These are phyloP conservation scores for Geotrichum siamense DNA, from an alignment of 1,139 yeast species.

Conservation along the genomic window DNA sequence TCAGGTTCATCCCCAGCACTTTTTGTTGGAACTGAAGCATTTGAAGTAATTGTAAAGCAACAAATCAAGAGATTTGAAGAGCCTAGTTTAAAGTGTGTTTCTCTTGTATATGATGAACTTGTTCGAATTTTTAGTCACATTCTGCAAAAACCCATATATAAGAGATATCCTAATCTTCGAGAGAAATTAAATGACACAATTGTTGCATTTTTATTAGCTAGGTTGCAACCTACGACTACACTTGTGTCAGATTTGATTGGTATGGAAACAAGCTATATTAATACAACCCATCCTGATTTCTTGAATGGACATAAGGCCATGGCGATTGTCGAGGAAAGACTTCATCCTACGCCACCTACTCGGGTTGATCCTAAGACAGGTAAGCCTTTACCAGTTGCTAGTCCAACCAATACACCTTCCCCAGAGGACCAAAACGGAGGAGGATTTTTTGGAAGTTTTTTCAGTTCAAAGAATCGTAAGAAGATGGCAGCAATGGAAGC, in stretches of 20 bases:
- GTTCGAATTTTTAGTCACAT: constrained; percentile 88
- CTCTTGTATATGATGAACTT: constrained; percentile 87
- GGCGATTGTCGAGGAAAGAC: constrained; percentile 83
- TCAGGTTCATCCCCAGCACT: constrained; percentile 95
- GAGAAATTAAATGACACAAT: constrained; percentile 78
- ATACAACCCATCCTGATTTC: constrained; percentile 96
- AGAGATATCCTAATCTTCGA: constrained; percentile 85
- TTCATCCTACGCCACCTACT: constrained; percentile 73
- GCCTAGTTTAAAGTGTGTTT: constrained; percentile 86
- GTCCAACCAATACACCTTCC: constrained; percentile 21
- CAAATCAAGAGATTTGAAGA: constrained; percentile 94
- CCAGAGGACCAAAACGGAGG: constrained; percentile 33
- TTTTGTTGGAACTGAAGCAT: constrained; percentile 95
- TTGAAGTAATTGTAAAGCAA: constrained; percentile 89
- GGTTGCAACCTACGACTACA: constrained; percentile 75
- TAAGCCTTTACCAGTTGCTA: constrained; percentile 39
- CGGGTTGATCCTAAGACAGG: constrained; percentile 93
- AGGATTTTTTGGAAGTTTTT: constrained; percentile 93
- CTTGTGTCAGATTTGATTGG: constrained; percentile 76
- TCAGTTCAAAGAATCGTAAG: constrained; percentile 86
- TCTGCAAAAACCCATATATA: constrained; percentile 68
- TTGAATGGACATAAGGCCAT: constrained; percentile 92
- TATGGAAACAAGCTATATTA: constrained; percentile 87
- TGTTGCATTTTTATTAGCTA: constrained; percentile 72
- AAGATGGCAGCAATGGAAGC: constrained; percentile 94